Percentiles rank a stretch among this genome's conserved stretches.
These are phyloP conservation scores for Paragyromitra xinjiangensis DNA, from an alignment of 495 filamentous ascomycete genomes.

Conservation along the genomic window DNA sequence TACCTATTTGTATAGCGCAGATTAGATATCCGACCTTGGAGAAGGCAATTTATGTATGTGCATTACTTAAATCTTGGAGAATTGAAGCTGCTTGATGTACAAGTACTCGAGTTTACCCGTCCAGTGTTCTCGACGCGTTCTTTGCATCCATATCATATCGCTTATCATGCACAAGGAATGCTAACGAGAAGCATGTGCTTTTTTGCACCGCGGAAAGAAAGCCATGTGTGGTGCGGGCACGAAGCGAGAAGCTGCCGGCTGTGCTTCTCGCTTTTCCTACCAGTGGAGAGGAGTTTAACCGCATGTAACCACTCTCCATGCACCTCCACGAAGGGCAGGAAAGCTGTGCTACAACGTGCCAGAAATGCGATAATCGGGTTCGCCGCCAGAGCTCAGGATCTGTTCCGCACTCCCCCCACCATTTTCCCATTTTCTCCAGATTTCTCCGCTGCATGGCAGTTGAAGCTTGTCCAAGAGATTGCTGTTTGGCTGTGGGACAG, in stretches of 20 bases:
- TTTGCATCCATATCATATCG: conserved; percentile 27
- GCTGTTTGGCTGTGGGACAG: conserved; percentile 2
- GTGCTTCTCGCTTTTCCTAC: conserved; percentile 27
- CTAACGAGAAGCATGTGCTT: conserved; percentile 40
- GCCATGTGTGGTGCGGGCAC: conserved; percentile 1
- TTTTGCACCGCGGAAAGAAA: conserved; percentile 2
- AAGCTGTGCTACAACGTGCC: conserved; percentile 25
- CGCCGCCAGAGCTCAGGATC: conserved; percentile 29
- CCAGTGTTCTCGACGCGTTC: conserved; percentile 44
- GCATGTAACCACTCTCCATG: conserved; percentile 27
- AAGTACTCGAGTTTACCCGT: conserved; percentile 34
- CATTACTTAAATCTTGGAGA: conserved; percentile 6
- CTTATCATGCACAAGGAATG: conserved; percentile 8
- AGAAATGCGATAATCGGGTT: conserved; percentile 16
- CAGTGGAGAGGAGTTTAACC: conserved; percentile 39
- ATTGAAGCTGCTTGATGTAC: conserved; percentile 15
- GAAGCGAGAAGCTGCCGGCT: conserved; percentile 21
- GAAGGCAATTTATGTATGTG: conserved; percentile 12
- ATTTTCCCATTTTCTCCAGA: conserved; percentile 22
- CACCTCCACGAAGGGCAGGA: conserved; percentile 1
- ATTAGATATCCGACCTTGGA: conserved; percentile 7
- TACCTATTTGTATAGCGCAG: neutral
- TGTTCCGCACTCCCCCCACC: conserved; percentile 10
- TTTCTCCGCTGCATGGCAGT: conserved; percentile 42
- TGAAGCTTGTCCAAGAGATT: conserved; percentile 17